A percentile compares a stretch with the other conserved stretches of the same genome.
phyloP scores from a whole-genome alignment of 2,329 filamentous ascomycete species.

The Alternaria solani region DNA sequence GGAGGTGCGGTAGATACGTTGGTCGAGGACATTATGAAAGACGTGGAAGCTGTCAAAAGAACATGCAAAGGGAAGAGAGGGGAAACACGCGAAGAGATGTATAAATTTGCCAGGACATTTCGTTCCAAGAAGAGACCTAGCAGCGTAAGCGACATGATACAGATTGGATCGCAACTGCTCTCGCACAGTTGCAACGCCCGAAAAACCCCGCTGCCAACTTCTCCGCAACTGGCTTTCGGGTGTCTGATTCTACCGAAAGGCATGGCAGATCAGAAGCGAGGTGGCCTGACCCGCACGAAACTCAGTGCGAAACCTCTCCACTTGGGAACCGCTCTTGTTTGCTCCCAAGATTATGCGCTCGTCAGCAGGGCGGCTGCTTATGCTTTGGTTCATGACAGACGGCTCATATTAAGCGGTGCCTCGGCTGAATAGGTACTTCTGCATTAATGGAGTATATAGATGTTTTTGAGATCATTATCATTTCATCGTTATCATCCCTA shows the following conservation, averaged over 20 bases:
- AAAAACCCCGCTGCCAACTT: neutral
- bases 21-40: conserved; percentile 12
- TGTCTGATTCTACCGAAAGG: neutral
- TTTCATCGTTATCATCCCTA: neutral
- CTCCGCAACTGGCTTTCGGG: neutral
- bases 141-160: neutral
- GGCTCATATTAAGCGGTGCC: neutral
- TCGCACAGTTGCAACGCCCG: neutral
- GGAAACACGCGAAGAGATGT: neutral
- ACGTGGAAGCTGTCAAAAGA: neutral
- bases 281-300: neutral
- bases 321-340: neutral
- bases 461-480: neutral
- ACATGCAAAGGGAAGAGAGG: neutral
- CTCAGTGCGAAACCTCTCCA: neutral
- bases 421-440: neutral
- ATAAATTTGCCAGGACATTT: neutral
- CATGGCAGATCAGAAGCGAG: neutral
- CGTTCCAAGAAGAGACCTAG: neutral
- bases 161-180: neutral
- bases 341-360: neutral
- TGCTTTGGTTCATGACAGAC: neutral
- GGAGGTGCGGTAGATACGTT: conserved; percentile 17
- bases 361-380: neutral
- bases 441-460: neutral